Conservation (phyloP, 139 green algal species). For the Chlamydomonas sp. region DNA sequence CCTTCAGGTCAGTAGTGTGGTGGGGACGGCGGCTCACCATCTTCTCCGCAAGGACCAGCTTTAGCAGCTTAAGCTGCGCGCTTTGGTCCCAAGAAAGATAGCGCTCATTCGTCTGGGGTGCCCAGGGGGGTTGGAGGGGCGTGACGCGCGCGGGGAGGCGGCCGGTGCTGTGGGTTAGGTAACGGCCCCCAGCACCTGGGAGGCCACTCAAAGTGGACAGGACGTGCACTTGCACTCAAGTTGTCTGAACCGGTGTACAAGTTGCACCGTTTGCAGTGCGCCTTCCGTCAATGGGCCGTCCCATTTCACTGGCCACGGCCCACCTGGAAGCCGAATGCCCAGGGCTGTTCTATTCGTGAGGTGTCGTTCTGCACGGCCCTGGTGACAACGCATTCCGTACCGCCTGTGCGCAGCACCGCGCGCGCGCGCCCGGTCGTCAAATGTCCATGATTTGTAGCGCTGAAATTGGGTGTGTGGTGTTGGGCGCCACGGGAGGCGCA, state of each 20-base stretch:
- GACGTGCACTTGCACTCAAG: no score
- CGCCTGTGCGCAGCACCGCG: background rate
- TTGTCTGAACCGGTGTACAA: no score
- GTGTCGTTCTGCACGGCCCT: background rate
- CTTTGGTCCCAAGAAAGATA: slow-evolving; percentile 38
- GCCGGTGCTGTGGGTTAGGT: background rate
- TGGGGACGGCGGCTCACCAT: background rate
- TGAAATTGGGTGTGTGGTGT: no score
- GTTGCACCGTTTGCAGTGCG: background rate
- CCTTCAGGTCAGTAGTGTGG: background rate
- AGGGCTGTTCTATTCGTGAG: background rate
- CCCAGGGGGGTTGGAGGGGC: background rate
- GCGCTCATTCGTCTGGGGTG: slow-evolving; percentile 4
- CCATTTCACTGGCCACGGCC: background rate
- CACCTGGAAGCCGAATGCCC: slow-evolving; percentile 41
- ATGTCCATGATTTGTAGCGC: no score
- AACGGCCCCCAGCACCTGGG: background rate
- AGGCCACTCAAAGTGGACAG: background rate
- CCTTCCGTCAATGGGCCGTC: background rate
- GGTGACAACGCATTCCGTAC: background rate
- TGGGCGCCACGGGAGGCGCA: no score
- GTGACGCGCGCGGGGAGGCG: background rate
- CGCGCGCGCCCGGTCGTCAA: no score
- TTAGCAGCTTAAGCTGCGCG: slow-evolving; percentile 29
- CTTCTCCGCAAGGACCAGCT: slow-evolving; percentile 30